Conservation (phyloP, 2,329 filamentous ascomycete species). For the Colletotrichum neosansevieriae region DNA sequence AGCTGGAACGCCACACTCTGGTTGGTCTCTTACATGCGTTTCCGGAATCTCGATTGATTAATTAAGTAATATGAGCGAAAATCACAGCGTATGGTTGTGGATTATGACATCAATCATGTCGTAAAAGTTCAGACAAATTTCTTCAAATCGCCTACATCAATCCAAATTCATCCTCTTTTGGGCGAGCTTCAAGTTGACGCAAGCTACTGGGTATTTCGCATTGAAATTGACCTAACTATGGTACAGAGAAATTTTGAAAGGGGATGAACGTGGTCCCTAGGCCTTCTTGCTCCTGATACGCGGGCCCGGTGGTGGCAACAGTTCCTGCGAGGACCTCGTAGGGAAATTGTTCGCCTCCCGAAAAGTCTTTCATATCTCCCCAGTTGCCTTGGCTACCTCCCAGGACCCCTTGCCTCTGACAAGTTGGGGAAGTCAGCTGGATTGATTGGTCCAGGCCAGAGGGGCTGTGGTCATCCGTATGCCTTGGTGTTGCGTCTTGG, state of each 20-base stretch:
- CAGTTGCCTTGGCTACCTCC: neutral
- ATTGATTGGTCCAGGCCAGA: neutral
- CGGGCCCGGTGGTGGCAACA: slow-evolving; percentile 4
- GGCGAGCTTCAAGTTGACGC: too few species aligned
- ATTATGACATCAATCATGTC: too few species aligned
- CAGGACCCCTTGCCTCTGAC: neutral
- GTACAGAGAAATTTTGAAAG: slow-evolving; percentile 34
- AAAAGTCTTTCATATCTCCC: slow-evolving; percentile 17
- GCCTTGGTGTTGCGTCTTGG: slow-evolving; percentile 24
- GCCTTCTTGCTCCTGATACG: slow-evolving; percentile 12
- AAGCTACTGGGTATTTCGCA: neutral
- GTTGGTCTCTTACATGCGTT: too few species aligned
- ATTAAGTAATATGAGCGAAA: too few species aligned
- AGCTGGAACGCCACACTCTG: too few species aligned
- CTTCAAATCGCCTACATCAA: too few species aligned
- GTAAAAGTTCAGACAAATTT: too few species aligned
- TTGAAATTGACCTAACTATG: slow-evolving; percentile 20
- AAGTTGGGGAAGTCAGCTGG: slow-evolving; percentile 21
- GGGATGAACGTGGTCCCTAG: slow-evolving; percentile 17
- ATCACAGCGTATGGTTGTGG: too few species aligned
- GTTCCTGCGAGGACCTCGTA: slow-evolving; percentile 20
- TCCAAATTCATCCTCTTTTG: too few species aligned
- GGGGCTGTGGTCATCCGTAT: neutral
- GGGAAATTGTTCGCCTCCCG: slow-evolving; percentile 10
- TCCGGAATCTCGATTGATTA: too few species aligned